phyloP scores from a whole-genome alignment of 768 basidiomycete species.

The Cystofilobasidium ferigula region DNA sequence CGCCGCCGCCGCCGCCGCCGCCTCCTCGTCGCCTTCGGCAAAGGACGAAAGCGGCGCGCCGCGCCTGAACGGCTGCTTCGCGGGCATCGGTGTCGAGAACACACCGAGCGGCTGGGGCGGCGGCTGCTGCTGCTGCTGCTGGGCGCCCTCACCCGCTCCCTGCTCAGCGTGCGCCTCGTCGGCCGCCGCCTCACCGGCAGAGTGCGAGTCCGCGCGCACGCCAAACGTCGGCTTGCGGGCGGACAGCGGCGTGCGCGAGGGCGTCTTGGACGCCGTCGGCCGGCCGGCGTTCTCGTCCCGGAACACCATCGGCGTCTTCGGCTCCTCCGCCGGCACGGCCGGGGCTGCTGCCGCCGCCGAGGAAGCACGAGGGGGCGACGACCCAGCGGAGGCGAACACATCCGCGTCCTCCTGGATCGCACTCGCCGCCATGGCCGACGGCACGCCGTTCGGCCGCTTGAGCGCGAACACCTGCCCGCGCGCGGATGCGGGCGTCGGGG shows the following conservation, averaged over 20 bases:
- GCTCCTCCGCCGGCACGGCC: neutral
- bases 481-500: conserved; percentile 38
- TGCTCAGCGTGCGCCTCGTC: neutral
- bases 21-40: conserved; percentile 27
- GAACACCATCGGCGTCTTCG: conserved; percentile 17
- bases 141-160: neutral
- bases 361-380: neutral
- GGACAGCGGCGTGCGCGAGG: conserved; percentile 29
- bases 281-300: conserved; percentile 26
- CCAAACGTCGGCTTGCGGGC: conserved; percentile 18
- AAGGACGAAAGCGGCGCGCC: conserved; percentile 19
- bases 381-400: conserved; percentile 23
- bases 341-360: neutral
- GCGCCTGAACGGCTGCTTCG: conserved; percentile 15
- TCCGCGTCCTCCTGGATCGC: conserved; percentile 1
- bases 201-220: neutral
- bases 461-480: conserved; percentile 16
- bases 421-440: neutral
- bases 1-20: conserved; percentile 14
- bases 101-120: conserved; percentile 3
- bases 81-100: conserved; percentile 22
- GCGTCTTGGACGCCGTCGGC: conserved; percentile 25
- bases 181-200: neutral
- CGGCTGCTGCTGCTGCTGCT: neutral
- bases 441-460: neutral